Evolutionary conservation across 1,139 yeast species (phyloP), one percentile per base, ranked within the genome.

Genomic region (Lodderomyces oxycetoniae): DNA sequence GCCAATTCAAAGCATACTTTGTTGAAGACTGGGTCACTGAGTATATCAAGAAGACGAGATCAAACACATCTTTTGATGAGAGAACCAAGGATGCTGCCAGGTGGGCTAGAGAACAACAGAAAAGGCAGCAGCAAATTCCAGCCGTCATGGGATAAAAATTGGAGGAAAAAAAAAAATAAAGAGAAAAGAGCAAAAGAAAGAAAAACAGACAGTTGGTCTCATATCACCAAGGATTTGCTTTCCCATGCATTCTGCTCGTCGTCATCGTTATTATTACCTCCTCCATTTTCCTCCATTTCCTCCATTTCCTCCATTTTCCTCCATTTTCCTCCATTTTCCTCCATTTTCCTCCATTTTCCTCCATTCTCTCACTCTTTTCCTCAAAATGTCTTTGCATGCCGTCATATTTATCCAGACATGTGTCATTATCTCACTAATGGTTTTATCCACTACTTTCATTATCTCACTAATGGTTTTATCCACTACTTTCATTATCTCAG

Each of bases 71-170:
- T 25, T 85, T 80, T 52, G 68, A 77, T 30, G 74, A 73, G 43
- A 65, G 72, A 38, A 87, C 96, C 8, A 78, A 76, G 54, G 93
- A 84, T 51, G 86, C 95, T 17, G 96, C 96, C 11, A 77, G 89
- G 61, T 91, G 97, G 96, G 96, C 97, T 9, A 77, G 94, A 48
- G 95, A 85, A 49, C 95, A 80, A 60, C 88, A 79, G 55, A 79
- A 77, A 62, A 63, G 70, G 41, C 82, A 77, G 29, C 37, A 33
- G 26, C 38, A 32, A 29, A 28, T 38, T 26, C 38, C 38, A 8
- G 34, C 24, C 12, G 24, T 29, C 23, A 32, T 38, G 36, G 38
- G 41, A 22, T 28, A 27, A 27, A 19, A 19, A 19, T 19, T n/a
- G n/a, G n/a, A n/a, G n/a, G 10, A 19, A 19, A 19, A 19, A 10